Conservation (phyloP, 306 rosid species). For the Hippophae gyantsensis region DNA sequence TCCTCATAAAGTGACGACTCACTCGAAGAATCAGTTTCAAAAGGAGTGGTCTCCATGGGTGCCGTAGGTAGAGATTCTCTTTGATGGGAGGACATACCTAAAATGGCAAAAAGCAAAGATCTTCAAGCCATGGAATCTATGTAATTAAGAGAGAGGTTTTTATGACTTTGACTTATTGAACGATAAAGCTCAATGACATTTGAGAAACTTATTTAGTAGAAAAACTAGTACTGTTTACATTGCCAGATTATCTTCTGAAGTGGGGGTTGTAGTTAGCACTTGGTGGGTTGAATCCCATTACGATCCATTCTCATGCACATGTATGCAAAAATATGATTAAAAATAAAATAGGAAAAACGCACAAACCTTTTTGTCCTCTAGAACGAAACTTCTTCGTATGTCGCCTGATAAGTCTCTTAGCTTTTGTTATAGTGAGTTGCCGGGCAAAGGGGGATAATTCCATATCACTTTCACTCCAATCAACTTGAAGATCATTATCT, state of each 20-base stretch:
- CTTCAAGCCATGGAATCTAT: too few species aligned
- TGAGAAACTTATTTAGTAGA: too few species aligned
- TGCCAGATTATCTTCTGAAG: too few species aligned
- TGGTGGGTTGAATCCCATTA: too few species aligned
- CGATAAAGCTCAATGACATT: too few species aligned
- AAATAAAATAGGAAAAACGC: slow-evolving; percentile 4
- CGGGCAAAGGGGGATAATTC: slow-evolving; percentile 90
- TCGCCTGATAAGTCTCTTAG: slow-evolving; percentile 82
- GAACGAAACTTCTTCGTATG: slow-evolving; percentile 90
- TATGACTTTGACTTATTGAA: too few species aligned
- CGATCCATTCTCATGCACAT: neutral
- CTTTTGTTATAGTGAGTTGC: slow-evolving; percentile 90
- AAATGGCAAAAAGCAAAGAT: slow-evolving; percentile 7
- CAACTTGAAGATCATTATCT: slow-evolving; percentile 83
- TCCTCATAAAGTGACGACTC: slow-evolving; percentile 90
- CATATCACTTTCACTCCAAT: slow-evolving; percentile 89
- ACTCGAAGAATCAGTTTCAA: slow-evolving; percentile 77
- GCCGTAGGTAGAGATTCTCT: slow-evolving; percentile 78
- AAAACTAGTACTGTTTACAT: too few species aligned
- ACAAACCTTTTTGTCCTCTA: slow-evolving; percentile 77
- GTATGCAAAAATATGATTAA: neutral
- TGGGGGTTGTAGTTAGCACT: too few species aligned
- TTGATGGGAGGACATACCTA: slow-evolving; percentile 78
- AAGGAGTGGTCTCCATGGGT: slow-evolving; percentile 71
- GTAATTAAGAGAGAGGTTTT: too few species aligned